Evolutionary conservation across 73 alveolate species (phyloP).

Genomic region (Paramecium pentaurelia): DNA sequence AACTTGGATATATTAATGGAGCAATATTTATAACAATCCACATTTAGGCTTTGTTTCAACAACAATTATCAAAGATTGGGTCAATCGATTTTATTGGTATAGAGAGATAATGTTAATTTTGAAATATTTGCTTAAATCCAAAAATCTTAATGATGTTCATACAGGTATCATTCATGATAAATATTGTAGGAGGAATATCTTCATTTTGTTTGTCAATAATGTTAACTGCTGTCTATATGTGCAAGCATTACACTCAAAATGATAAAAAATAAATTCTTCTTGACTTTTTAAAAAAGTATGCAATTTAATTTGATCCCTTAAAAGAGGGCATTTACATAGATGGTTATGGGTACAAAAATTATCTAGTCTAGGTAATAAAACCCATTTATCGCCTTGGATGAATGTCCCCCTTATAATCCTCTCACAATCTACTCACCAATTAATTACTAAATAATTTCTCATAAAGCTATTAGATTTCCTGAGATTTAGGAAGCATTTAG

Average conservation of each 20-base stretch:
- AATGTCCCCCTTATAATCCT: background rate
- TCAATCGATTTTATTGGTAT: background rate
- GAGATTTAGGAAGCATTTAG: background rate
- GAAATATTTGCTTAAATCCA: background rate
- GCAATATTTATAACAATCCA: background rate
- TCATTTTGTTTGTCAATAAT: conserved; percentile 41
- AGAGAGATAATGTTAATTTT: background rate
- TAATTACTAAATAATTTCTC: background rate
- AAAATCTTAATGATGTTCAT: conserved; percentile 18
- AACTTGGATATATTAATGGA: background rate
- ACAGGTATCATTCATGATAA: background rate
- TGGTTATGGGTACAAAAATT: background rate
- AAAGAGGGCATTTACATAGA: conserved; percentile 2
- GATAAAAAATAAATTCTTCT: conserved; percentile 23
- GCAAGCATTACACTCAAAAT: background rate
- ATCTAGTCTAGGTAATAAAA: background rate
- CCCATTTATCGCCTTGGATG: conserved; percentile 1
- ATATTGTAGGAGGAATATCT: background rate
- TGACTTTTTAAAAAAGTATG: conserved; percentile 24
- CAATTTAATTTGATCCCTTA: conserved; percentile 7
- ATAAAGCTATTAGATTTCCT: background rate
- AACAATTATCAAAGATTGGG: background rate
- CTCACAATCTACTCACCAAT: conserved; percentile 30
- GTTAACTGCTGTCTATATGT: conserved; percentile 33
- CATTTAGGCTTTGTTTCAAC: conserved; percentile 38